Conservation (phyloP, 192 early-diverging fungal species). For the Linderina pennispora region DNA sequence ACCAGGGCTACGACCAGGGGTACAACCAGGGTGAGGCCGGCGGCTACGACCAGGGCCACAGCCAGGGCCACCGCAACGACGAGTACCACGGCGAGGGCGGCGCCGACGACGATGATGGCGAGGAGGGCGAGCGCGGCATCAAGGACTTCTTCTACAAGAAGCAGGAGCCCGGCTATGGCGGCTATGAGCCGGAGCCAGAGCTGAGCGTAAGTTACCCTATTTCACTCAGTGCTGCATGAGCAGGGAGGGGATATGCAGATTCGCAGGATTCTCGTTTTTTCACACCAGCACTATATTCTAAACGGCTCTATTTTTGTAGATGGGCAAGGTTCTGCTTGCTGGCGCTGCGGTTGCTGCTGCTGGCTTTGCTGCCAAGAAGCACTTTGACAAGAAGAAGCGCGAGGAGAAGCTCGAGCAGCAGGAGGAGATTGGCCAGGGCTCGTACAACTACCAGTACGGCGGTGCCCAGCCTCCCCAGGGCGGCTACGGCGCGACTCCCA, state of each 20-base stretch:
- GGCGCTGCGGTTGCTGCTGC: conserved; percentile 3
- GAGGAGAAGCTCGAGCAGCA: conserved; percentile 7
- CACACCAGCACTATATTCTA: too few relatives aligned
- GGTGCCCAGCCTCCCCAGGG: too few relatives aligned
- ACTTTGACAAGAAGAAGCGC: conserved; percentile 3
- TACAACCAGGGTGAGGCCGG: neutral
- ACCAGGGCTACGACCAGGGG: conserved; percentile 12
- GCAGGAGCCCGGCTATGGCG: conserved; percentile 1
- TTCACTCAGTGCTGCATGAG: too few relatives aligned
- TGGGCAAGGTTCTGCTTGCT: neutral
- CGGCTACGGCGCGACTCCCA: too few relatives aligned
- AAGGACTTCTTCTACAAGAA: conserved; percentile 28
- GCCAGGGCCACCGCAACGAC: conserved; percentile 6
- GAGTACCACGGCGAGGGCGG: conserved; percentile 1
- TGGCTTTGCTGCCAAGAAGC: conserved; percentile 12
- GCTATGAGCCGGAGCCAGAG: neutral
- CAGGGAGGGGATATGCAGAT: too few relatives aligned
- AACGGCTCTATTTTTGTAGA: too few relatives aligned
- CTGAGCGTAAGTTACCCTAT: too few relatives aligned
- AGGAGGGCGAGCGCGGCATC: conserved; percentile 31
- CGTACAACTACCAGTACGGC: neutral
- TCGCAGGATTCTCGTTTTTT: too few relatives aligned
- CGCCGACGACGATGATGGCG: conserved; percentile 3
- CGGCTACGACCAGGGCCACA: neutral
- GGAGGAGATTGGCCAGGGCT: conserved; percentile 1